Conservation (phyloP, 2,329 filamentous ascomycete genomes). For the Arthroderma uncinatum region DNA sequence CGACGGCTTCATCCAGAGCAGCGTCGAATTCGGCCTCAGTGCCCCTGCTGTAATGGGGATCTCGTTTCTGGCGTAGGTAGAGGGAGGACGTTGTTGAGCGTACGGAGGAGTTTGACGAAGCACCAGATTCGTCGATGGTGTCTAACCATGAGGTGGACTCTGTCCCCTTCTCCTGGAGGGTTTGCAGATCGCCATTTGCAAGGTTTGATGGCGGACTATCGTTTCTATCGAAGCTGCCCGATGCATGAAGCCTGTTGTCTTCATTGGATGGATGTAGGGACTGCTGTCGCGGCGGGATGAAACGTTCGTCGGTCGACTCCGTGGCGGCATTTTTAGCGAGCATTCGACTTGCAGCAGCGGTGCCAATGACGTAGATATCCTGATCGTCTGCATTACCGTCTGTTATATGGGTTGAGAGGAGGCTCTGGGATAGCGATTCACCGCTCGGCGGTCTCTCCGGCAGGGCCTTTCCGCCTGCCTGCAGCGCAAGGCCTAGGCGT, state of each 20-base stretch:
- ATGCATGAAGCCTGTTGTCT: background rate
- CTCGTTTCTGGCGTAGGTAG: constrained; percentile 54
- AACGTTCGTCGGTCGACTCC: constrained; percentile 20
- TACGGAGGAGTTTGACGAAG: constrained; percentile 65
- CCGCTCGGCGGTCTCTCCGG: constrained; percentile 59
- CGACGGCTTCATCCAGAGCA: constrained; percentile 85
- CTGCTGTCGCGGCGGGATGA: constrained; percentile 28
- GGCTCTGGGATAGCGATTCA: constrained; percentile 35
- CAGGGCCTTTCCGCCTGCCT: constrained; percentile 58
- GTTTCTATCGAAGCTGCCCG: background rate
- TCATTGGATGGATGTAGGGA: constrained; percentile 26
- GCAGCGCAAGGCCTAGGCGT: constrained; percentile 48
- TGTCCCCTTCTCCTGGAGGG: constrained; percentile 51
- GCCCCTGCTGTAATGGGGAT: constrained; percentile 47
- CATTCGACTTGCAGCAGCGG: constrained; percentile 44
- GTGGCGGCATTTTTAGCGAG: constrained; percentile 29
- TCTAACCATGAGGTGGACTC: constrained; percentile 90
- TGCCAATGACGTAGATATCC: constrained; percentile 39
- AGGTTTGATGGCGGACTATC: constrained; percentile 28
- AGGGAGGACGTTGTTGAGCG: constrained; percentile 68
- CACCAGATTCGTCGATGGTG: constrained; percentile 81
- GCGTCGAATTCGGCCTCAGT: constrained; percentile 90
- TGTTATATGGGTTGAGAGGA: background rate
- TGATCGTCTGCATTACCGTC: constrained; percentile 25
- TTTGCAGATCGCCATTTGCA: constrained; percentile 15